Conservation (phyloP, 768 basidiomycete genomes). For the Boletus subparvulus region DNA sequence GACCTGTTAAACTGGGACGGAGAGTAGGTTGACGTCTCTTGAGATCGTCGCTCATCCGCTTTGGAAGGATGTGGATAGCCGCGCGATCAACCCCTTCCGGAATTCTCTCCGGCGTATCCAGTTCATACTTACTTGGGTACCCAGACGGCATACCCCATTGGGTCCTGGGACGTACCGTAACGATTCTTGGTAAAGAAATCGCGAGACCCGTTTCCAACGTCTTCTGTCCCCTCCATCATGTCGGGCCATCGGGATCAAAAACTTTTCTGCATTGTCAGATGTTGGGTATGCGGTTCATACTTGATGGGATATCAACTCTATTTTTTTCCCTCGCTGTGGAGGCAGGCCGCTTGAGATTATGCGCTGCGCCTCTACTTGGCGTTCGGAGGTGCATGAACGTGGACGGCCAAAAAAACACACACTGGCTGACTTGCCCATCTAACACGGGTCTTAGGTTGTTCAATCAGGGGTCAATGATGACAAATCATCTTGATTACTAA, state of each 20-base stretch:
- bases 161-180: slow-evolving; percentile 1
- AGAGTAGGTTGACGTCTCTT: slow-evolving; percentile 10
- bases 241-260: slow-evolving; percentile 3
- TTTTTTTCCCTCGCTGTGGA: neutral
- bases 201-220: neutral
- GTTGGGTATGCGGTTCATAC: neutral
- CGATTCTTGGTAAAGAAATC: slow-evolving; percentile 3
- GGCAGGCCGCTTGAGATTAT: neutral
- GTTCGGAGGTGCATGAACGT: neutral
- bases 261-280: neutral
- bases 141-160: slow-evolving; percentile 10
- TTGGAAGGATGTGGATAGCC: slow-evolving; percentile 26
- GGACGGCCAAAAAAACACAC: neutral
- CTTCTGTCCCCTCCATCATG: neutral
- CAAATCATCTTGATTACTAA: slow-evolving; percentile 12
- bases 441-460: too few species aligned
- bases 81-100: slow-evolving; percentile 16
- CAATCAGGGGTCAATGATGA: slow-evolving; percentile 11
- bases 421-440: neutral
- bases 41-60: slow-evolving; percentile 12
- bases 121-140: neutral
- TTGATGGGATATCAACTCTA: neutral
- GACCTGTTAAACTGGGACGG: neutral
- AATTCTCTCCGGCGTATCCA: neutral
- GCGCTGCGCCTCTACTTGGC: too few species aligned